A percentile compares a stretch with the other conserved stretches of the same genome.
phyloP scores from a whole-genome alignment of 768 basidiomycete species.

The Suillus americanus region DNA sequence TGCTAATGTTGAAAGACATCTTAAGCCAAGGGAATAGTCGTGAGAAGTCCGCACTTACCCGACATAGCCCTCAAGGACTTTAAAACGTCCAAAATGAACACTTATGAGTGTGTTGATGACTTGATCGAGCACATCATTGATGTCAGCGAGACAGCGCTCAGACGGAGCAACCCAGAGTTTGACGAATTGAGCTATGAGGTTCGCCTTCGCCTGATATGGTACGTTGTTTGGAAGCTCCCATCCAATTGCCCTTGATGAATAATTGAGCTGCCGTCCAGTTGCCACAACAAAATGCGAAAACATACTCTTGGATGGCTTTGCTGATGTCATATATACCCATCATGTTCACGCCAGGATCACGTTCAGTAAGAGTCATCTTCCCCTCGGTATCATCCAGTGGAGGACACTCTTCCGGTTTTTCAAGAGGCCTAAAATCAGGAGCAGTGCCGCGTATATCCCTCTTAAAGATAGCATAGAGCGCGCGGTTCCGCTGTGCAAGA shows the following conservation, averaged over 20 bases:
- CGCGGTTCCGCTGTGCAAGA: slow-evolving; percentile 33
- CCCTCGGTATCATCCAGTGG: slow-evolving; percentile 17
- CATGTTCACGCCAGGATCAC: slow-evolving; percentile 14
- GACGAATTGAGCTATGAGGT: slow-evolving; percentile 28
- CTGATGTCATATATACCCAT: slow-evolving; percentile 31
- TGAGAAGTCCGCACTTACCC: slow-evolving; percentile 28
- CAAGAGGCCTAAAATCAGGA: slow-evolving; percentile 36
- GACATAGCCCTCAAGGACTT: slow-evolving; percentile 32
- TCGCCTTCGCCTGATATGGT: slow-evolving; percentile 33
- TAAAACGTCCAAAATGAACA: slow-evolving; percentile 42
- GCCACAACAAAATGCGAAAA: slow-evolving; percentile 3
- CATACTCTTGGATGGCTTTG: slow-evolving; percentile 32
- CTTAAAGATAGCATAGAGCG: slow-evolving; percentile 30
- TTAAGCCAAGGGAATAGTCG: slow-evolving; percentile 8
- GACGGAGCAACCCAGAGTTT: slow-evolving; percentile 31
- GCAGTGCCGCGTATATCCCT: slow-evolving; percentile 31
- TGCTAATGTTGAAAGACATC: slow-evolving; percentile 18
- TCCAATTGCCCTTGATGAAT: slow-evolving; percentile 26
- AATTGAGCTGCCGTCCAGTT: neutral
- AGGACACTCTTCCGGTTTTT: neutral
- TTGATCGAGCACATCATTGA: slow-evolving; percentile 32
- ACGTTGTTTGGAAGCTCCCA: slow-evolving; percentile 38
- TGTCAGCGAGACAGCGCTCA: slow-evolving; percentile 31
- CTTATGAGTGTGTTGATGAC: slow-evolving; percentile 28
- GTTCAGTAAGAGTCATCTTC: slow-evolving; percentile 13